These are phyloP conservation scores for Immersiporthe knoxdaviesiana DNA, from an alignment of 2,329 filamentous ascomycete species.

Conservation along the genomic window DNA sequence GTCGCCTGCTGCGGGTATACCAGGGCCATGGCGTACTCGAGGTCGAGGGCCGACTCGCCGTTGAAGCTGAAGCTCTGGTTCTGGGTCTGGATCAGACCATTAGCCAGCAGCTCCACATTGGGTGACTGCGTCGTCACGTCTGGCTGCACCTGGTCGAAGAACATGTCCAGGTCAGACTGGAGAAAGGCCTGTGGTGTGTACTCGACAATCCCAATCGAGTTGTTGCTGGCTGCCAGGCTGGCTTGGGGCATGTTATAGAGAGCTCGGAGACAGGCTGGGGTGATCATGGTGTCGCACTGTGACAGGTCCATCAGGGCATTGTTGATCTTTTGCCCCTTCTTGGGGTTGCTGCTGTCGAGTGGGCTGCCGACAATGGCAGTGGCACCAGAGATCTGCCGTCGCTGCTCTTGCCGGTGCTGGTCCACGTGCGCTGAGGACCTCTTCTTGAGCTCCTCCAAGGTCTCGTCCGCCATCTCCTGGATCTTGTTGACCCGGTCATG, in stretches of 20 bases:
- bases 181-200: conserved; percentile 58
- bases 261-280: conserved; percentile 57
- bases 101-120: conserved; percentile 39
- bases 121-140: conserved; percentile 46
- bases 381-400: conserved; percentile 30
- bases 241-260: conserved; percentile 50
- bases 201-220: conserved; percentile 58
- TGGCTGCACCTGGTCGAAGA: conserved; percentile 50
- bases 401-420: conserved; percentile 30
- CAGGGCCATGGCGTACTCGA: conserved; percentile 51
- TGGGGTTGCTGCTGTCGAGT: conserved; percentile 35
- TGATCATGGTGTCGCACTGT: conserved; percentile 58
- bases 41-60: conserved; percentile 41
- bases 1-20: conserved; percentile 55
- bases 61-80: conserved; percentile 46
- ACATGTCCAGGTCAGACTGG: conserved; percentile 52
- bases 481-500: conserved; percentile 34
- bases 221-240: conserved; percentile 41
- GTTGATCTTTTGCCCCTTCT: conserved; percentile 37
- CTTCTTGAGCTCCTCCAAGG: conserved; percentile 35
- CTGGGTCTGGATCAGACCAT: conserved; percentile 40
- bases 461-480: conserved; percentile 33
- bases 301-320: conserved; percentile 38
- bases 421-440: too few species aligned
- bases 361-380: conserved; percentile 38